Evolutionary conservation across 2,329 filamentous ascomycete species (phyloP), one percentile per base, ranked within the genome.

Genomic region (Orbilia blumenaviensis): DNA sequence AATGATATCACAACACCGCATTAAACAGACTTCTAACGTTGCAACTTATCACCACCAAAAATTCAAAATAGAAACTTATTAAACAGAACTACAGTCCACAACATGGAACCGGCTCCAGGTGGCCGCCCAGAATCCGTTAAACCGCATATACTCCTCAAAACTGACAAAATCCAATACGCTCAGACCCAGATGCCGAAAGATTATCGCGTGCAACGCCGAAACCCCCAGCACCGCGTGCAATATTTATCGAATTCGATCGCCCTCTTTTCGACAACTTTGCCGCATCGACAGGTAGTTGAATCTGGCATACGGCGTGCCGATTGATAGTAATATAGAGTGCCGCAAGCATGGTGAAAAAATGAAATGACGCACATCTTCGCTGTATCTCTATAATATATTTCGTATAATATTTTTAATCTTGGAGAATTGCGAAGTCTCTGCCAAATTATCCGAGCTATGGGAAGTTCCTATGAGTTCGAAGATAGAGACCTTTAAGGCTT

Each of bases 361-460:
- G 48, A 54, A 9, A 54, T 36, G 25, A 54, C 48, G 32, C 48
- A 54, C 48, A 54, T 54, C n/a, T n/a, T n/a, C n/a, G n/a, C n/a
- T n/a, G n/a, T n/a, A n/a, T n/a, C n/a, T n/a, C n/a, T n/a, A n/a
- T n/a, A n/a, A n/a, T n/a, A n/a, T n/a, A n/a, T n/a, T n/a, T n/a
- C n/a, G n/a, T n/a, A n/a, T n/a, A n/a, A n/a, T n/a, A n/a, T n/a
- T n/a, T n/a, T n/a, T n/a, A n/a, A n/a, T n/a, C n/a, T n/a, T n/a
- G n/a, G n/a, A n/a, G n/a, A n/a, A n/a, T n/a, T n/a, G n/a, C n/a
- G n/a, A n/a, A n/a, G n/a, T n/a, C n/a, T n/a, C n/a, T n/a, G n/a
- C n/a, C n/a, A n/a, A n/a, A n/a, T n/a, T n/a, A n/a, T n/a, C n/a
- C n/a, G n/a, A n/a, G n/a, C n/a, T n/a, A n/a, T n/a, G n/a, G n/a